phyloP scores from a whole-genome alignment of 2,329 filamentous ascomycete species.

The Trichothecium roseum region DNA sequence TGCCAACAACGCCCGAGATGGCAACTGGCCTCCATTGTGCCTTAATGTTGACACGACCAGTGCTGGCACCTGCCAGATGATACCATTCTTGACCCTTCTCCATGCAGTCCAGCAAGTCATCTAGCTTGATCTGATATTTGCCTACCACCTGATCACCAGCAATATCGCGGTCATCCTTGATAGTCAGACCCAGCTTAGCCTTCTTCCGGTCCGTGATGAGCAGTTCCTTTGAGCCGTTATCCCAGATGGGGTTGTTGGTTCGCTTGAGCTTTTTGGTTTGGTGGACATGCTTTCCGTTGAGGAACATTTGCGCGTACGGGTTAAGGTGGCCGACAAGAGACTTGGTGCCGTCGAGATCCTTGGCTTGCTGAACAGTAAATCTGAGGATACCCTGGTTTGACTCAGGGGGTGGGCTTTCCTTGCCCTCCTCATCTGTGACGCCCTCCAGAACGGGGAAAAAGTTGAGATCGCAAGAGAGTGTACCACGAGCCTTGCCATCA shows the following conservation, averaged over 20 bases:
- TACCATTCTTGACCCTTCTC: slow-evolving; percentile 96
- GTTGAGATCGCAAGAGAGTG: slow-evolving; percentile 70
- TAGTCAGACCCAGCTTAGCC: slow-evolving; percentile 79
- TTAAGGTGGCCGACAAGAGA: slow-evolving; percentile 85
- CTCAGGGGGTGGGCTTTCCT: slow-evolving; percentile 69
- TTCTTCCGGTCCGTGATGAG: slow-evolving; percentile 88
- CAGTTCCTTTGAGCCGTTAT: slow-evolving; percentile 85
- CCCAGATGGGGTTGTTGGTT: slow-evolving; percentile 95
- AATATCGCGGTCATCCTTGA: slow-evolving; percentile 93
- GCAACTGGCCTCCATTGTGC: slow-evolving; percentile 94
- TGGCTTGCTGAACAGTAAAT: slow-evolving; percentile 90
- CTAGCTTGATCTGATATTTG: slow-evolving; percentile 88
- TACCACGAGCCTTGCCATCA: slow-evolving; percentile 74
- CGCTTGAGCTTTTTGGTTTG: slow-evolving; percentile 87
- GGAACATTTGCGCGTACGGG: slow-evolving; percentile 76
- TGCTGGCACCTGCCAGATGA: slow-evolving; percentile 69
- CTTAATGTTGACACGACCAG: slow-evolving; percentile 80
- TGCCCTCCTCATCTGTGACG: slow-evolving; percentile 64
- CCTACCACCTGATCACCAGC: slow-evolving; percentile 74
- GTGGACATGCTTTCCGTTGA: slow-evolving; percentile 89
- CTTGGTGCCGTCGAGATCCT: slow-evolving; percentile 88
- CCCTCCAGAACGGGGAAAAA: slow-evolving; percentile 90
- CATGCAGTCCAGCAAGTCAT: slow-evolving; percentile 86
- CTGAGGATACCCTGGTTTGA: slow-evolving; percentile 88
- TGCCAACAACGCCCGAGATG: slow-evolving; percentile 67